Evolutionary conservation across 2,329 filamentous ascomycete genomes (phyloP), one percentile per base, ranked within the genome.

Genomic region (Penicillium vulpinum): DNA sequence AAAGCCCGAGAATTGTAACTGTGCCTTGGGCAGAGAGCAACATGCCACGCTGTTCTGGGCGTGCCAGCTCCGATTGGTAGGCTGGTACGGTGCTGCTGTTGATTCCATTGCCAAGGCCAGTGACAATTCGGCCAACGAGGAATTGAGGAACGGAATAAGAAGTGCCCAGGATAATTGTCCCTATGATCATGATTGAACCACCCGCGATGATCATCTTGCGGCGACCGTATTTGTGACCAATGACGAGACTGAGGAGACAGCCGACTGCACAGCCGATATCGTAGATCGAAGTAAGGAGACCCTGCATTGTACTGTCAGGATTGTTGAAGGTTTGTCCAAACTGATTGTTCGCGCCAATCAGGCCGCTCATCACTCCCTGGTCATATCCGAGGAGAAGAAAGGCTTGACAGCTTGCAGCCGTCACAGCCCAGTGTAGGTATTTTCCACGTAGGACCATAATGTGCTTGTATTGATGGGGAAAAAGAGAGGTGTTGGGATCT

Each of bases 61-160:
- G 62, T 4, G 62, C 62, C 54, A 63, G 57, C 26, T 65, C 62
- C 46, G 38, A 40, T 40, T 65, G 62, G 15, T 65, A 65, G 18
- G 62, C 61, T 28, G 62, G 62, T 6, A 63, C 61, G 0, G 59
- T 65, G 33, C 62, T 65, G 54, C 62, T 65, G 49, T 65, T 65
- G 31, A 65, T 65, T 10, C 62, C 62, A 16, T 65, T 65, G 3
- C 62, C 77, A 67, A 81, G 65, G 0, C 79, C 78, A 2, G 78
- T 79, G 18, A 81, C 71, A 46, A 80, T 75, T 24, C 80, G 69
- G 0, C 78, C 80, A 15, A 77, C 71, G 15, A 82, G 75, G 35
- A 82, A 71, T 54, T 81, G 78, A 1, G 71, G 68, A 2, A 78
- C 60, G 0, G 67, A 71, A 38, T 70, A 75, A 0, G 78, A 75